These are phyloP conservation scores for Citrullus amarus DNA, from an alignment of 306 rosid species.

Conservation along the genomic window DNA sequence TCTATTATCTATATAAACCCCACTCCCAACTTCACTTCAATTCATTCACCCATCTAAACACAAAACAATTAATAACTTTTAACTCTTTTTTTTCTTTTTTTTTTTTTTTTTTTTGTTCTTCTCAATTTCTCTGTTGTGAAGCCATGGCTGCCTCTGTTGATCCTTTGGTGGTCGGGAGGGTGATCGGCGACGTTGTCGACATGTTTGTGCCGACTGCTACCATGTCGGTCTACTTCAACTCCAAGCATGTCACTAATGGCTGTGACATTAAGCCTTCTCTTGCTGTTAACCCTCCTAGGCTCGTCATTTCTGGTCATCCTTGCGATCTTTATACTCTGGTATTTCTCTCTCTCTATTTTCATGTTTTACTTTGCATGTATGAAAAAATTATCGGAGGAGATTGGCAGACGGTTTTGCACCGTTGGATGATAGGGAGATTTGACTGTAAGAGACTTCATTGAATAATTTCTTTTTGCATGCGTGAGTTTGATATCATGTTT, in stretches of 20 bases:
- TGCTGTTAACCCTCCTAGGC: slow-evolving; percentile 43
- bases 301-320: slow-evolving; percentile 36
- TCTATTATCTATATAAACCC: slow-evolving; percentile 24
- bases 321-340: slow-evolving; percentile 71
- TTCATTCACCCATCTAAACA: background rate
- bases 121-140: background rate
- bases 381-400: no score
- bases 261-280: slow-evolving; percentile 74
- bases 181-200: slow-evolving; percentile 83
- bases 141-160: slow-evolving; percentile 62
- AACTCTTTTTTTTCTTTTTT: background rate
- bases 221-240: slow-evolving; percentile 63
- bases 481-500: background rate
- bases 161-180: slow-evolving; percentile 75
- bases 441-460: no score
- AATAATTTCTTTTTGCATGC: slow-evolving; percentile 14
- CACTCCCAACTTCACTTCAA: background rate
- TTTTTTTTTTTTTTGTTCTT: no score
- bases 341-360: background rate
- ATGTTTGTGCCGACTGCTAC: slow-evolving; percentile 50
- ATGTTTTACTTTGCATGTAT: background rate
- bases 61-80: background rate
- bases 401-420: no score
- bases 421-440: no score
- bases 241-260: slow-evolving; percentile 75